These are phyloP conservation scores for Mediolabrus comicus DNA, from an alignment of 108 stramenopile species.

Conservation along the genomic window DNA sequence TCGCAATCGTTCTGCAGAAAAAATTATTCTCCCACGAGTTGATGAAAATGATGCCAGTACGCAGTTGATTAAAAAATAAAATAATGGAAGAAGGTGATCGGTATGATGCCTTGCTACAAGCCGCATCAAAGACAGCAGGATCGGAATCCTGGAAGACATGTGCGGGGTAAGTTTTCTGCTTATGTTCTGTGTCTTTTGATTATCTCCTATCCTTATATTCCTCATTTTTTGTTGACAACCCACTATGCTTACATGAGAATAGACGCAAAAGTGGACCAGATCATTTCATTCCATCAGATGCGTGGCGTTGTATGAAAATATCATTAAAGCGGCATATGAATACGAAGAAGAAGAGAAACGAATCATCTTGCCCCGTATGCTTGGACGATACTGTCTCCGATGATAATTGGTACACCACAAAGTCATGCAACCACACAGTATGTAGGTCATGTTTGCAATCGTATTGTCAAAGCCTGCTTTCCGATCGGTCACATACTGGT, in stretches of 20 bases:
- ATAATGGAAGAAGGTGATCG: too few relatives aligned
- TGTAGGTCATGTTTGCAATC: slow-evolving; percentile 55
- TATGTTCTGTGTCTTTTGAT: neutral
- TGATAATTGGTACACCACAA: slow-evolving; percentile 57
- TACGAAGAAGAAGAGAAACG: slow-evolving; percentile 2
- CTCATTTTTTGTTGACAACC: neutral
- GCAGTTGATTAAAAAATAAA: too few relatives aligned
- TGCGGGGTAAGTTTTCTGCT: neutral
- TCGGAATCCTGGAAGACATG: slow-evolving; percentile 12
- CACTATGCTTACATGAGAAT: slow-evolving; percentile 25
- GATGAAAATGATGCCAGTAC: too few relatives aligned
- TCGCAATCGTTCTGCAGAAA: too few relatives aligned
- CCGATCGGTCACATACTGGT: slow-evolving; percentile 55
- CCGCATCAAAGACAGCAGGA: slow-evolving; percentile 41
- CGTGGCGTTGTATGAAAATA: slow-evolving; percentile 22
- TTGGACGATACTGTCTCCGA: slow-evolving; percentile 24
- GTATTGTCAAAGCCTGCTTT: slow-evolving; percentile 56
- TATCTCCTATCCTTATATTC: neutral
- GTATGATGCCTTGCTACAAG: slow-evolving; percentile 35
- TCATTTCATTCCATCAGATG: slow-evolving; percentile 24
- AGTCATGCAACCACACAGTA: slow-evolving; percentile 60
- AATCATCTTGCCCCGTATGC: slow-evolving; percentile 40
- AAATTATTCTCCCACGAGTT: too few relatives aligned
- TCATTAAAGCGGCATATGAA: slow-evolving; percentile 20
- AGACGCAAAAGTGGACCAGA: slow-evolving; percentile 38